These are phyloP conservation scores for Ophiostoma sp. DNA, from an alignment of 2,329 filamentous ascomycete genomes.

Conservation along the genomic window DNA sequence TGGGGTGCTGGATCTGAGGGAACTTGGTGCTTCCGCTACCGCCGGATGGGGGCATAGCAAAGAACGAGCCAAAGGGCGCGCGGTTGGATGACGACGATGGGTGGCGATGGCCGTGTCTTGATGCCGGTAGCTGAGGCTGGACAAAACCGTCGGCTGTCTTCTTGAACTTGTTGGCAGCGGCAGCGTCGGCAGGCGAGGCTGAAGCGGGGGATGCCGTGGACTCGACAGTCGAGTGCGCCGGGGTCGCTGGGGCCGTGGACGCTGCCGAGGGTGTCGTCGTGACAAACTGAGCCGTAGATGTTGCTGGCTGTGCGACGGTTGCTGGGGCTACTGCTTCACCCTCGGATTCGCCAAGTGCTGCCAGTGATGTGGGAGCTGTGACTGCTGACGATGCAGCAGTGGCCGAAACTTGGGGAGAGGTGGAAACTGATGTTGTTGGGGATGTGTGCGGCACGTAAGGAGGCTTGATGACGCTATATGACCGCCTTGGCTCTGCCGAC, in stretches of 20 bases:
- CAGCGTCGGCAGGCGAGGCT: slow-evolving; percentile 20
- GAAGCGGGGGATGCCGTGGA: slow-evolving; percentile 22
- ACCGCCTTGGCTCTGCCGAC: slow-evolving; percentile 25
- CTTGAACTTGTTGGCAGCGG: slow-evolving; percentile 46
- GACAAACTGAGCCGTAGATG: not conserved
- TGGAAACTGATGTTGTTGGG: slow-evolving; percentile 17
- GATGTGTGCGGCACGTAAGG: slow-evolving; percentile 29
- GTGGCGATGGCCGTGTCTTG: slow-evolving; percentile 24
- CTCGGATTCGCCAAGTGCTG: not conserved
- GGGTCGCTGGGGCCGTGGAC: not conserved
- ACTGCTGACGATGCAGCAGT: slow-evolving; percentile 15
- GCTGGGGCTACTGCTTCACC: not conserved
- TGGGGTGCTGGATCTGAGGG: slow-evolving; percentile 29
- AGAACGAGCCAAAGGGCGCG: slow-evolving; percentile 29
- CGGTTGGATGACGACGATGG: slow-evolving; percentile 30
- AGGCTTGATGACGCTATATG: slow-evolving; percentile 30
- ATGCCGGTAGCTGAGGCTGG: slow-evolving; percentile 23
- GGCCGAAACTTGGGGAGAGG: slow-evolving; percentile 14
- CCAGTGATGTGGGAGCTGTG: not conserved
- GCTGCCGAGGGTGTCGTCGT: not conserved
- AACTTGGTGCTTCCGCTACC: slow-evolving; percentile 24
- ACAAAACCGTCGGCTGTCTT: slow-evolving; percentile 33
- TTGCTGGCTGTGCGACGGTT: not conserved
- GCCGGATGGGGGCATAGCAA: slow-evolving; percentile 24
- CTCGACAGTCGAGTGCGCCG: not conserved